phyloP scores from a whole-genome alignment of 1,139 yeast genomes.

The Candida glucosophila region DNA sequence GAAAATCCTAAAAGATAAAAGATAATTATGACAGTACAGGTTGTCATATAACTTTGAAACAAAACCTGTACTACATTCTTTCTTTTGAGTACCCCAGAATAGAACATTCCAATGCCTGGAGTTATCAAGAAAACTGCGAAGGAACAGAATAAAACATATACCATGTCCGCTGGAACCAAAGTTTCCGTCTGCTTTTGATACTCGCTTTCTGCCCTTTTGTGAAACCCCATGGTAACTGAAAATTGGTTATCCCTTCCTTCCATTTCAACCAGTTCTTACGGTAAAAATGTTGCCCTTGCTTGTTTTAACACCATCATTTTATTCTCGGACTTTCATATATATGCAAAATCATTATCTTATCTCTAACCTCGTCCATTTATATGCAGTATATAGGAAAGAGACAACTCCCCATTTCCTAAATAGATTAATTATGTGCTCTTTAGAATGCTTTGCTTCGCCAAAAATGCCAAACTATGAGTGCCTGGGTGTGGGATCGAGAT shows the following conservation, averaged over 20 bases:
- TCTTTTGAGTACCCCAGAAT: constrained; percentile 28
- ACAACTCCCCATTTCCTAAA: too few relatives aligned
- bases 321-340: too few relatives aligned
- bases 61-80: constrained; percentile 30
- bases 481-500: too few relatives aligned
- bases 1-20: constrained; percentile 40
- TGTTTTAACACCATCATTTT: too few relatives aligned
- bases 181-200: constrained; percentile 5
- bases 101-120: constrained; percentile 37
- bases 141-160: constrained; percentile 27
- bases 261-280: too few relatives aligned
- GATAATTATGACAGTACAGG: constrained; percentile 26
- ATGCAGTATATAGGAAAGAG: too few relatives aligned
- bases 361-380: too few relatives aligned
- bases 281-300: too few relatives aligned
- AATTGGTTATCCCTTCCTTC: neutral
- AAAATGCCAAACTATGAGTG: too few relatives aligned
- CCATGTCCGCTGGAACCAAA: constrained; percentile 22
- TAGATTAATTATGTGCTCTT: too few relatives aligned
- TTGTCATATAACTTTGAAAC: constrained; percentile 32
- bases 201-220: constrained; percentile 2
- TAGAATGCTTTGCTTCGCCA: too few relatives aligned
- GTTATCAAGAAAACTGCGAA: constrained; percentile 35
- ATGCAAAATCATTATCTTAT: too few relatives aligned
- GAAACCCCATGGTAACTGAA: constrained; percentile 1